Conservation (phyloP, 1,284 basidiomycete species). For the Cutaneotrichosporon sp. region DNA sequence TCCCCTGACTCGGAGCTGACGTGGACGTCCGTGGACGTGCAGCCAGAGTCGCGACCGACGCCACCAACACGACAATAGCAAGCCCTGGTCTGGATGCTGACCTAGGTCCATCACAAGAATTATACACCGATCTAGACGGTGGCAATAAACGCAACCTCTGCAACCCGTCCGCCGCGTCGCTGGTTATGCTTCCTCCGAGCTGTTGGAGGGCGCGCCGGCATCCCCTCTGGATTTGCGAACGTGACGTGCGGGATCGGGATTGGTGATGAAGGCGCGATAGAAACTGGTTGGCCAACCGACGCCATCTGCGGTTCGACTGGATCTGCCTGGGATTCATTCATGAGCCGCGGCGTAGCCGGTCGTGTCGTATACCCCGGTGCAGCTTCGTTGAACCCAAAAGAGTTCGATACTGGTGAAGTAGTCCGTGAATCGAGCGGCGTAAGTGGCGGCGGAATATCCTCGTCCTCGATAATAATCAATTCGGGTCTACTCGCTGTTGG, state of each 20-base stretch:
- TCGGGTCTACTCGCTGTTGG: not conserved
- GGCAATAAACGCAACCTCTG: not conserved
- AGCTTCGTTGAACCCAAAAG: no score
- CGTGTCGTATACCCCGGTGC: not conserved
- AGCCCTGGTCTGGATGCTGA: no score
- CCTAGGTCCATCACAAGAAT: not conserved
- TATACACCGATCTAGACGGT: not conserved
- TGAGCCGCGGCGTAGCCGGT: not conserved
- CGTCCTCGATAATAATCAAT: conserved; percentile 3
- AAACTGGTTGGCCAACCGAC: not conserved
- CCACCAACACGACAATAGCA: no score
- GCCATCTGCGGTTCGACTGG: not conserved
- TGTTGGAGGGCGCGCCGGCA: not conserved
- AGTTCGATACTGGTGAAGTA: not conserved
- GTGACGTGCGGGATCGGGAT: not conserved
- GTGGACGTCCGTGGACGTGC: no score
- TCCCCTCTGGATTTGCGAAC: no score
- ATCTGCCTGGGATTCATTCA: no score
- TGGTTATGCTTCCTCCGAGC: conserved; percentile 3
- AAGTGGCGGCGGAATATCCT: no score
- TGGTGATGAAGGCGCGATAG: no score
- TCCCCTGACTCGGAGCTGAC: no score
- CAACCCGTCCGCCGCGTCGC: not conserved
- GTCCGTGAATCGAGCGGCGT: not conserved
- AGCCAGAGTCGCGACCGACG: no score